Conservation (phyloP, 768 basidiomycete genomes). For the Rhizopogon roseolus region DNA sequence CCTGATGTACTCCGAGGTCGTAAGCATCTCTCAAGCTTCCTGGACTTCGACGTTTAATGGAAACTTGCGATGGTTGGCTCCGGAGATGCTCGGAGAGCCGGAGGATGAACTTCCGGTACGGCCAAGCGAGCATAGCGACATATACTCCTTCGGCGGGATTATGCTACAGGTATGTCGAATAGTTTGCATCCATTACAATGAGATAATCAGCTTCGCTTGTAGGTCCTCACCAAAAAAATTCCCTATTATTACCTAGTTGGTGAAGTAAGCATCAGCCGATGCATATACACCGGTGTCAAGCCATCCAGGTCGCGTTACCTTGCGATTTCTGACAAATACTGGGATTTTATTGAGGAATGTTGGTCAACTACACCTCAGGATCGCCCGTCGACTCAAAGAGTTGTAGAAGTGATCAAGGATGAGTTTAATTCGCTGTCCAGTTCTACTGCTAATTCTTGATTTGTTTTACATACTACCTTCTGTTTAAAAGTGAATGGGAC, state of each 20-base stretch:
- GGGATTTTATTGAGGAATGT: conserved; percentile 36
- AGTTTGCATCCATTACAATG: conserved; percentile 23
- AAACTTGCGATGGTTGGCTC: conserved; percentile 36
- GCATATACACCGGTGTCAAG: conserved; percentile 8
- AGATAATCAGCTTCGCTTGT: not conserved
- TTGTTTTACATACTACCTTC: not conserved
- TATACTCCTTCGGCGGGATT: conserved; percentile 41
- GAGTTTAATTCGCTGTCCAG: not conserved
- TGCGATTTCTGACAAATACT: conserved; percentile 33
- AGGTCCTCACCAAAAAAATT: conserved; percentile 5
- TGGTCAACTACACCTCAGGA: conserved; percentile 25
- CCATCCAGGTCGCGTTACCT: conserved; percentile 14
- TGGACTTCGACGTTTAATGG: conserved; percentile 18
- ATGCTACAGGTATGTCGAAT: conserved; percentile 12
- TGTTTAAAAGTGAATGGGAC: not conserved
- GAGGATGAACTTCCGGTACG: not conserved
- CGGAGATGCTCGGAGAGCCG: conserved; percentile 23
- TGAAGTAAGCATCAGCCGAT: conserved; percentile 12
- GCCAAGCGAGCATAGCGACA: conserved; percentile 25
- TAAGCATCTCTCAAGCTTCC: conserved; percentile 11
- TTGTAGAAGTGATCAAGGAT: not conserved
- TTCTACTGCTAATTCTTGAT: not conserved
- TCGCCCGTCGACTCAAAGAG: not conserved
- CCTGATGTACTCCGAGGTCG: conserved; percentile 31
- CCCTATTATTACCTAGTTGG: conserved; percentile 17